These are phyloP conservation scores for Crotalaria pallida DNA, from an alignment of 306 rosid genomes.

Conservation along the genomic window DNA sequence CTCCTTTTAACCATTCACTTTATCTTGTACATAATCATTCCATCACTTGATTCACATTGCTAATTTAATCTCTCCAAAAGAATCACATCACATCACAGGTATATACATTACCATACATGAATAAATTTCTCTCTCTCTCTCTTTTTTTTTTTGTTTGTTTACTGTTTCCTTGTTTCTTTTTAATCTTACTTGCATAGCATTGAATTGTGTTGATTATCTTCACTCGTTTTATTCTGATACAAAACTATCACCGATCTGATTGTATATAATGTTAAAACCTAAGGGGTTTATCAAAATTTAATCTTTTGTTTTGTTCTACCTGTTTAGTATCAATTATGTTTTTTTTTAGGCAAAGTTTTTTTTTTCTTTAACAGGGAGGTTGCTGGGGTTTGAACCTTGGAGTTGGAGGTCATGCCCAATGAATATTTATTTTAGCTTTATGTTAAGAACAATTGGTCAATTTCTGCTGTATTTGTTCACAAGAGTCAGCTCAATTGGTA, in stretches of 20 bases:
- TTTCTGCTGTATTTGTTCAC: not conserved
- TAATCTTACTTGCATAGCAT: not conserved
- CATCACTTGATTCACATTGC: not conserved
- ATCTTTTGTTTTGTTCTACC: not conserved
- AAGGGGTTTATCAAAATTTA: not conserved
- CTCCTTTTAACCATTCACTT: not conserved
- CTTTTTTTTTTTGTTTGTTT: not conserved
- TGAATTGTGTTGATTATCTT: slow-evolving; percentile 2
- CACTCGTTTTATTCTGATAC: slow-evolving; percentile 4
- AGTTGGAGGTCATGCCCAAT: too few species aligned
- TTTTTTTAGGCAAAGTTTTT: too few species aligned
- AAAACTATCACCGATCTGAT: slow-evolving; percentile 24
- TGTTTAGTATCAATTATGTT: not conserved
- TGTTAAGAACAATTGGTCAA: not conserved
- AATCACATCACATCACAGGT: slow-evolving; percentile 4
- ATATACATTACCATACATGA: too few species aligned
- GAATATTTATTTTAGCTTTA: not conserved
- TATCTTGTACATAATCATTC: not conserved
- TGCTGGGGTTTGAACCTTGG: too few species aligned
- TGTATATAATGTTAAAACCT: not conserved
- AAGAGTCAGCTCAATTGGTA: too few species aligned
- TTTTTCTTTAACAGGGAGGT: too few species aligned
- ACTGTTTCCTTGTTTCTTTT: not conserved
- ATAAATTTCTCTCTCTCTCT: too few species aligned
- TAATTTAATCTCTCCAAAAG: not conserved